Percentiles rank a stretch among this genome's conserved stretches.
Evolutionary conservation across 345 rosid species (phyloP).

Genomic region (Brassica nigra): DNA sequence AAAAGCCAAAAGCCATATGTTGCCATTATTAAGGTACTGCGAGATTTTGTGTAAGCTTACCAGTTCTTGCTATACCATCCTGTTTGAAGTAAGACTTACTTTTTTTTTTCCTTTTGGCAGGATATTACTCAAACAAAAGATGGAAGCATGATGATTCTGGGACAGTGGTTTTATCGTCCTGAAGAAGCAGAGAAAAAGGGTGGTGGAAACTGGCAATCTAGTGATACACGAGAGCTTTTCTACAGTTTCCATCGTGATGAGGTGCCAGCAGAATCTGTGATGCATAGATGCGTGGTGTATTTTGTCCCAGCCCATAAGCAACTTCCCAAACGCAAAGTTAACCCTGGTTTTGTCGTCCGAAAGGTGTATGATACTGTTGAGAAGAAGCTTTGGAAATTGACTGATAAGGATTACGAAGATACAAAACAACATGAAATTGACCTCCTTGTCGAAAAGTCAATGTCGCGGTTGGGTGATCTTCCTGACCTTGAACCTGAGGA

Average conservation of each 20-base stretch:
- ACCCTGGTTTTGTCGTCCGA: constrained; percentile 95
- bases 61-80: neutral
- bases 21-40: neutral
- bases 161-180: constrained; percentile 99
- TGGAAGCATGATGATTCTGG: constrained; percentile 78
- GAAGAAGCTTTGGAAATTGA: constrained; percentile 70
- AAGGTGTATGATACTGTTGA: constrained; percentile 82
- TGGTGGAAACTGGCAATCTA: constrained; percentile 89
- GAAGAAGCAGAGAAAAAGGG: constrained; percentile 95
- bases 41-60: neutral
- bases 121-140: constrained; percentile 69
- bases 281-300: constrained; percentile 93
- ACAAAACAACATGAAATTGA: constrained; percentile 72
- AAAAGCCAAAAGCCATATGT: neutral
- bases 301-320: constrained; percentile 89
- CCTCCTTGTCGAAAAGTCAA: constrained; percentile 74
- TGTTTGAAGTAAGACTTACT: neutral
- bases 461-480: constrained; percentile 64
- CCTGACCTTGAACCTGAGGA: constrained; percentile 61
- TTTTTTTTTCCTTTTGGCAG: constrained; percentile 38
- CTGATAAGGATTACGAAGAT: constrained; percentile 80
- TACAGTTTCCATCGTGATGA: constrained; percentile 89
- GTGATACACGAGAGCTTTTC: constrained; percentile 86
- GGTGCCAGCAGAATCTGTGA: constrained; percentile 96
- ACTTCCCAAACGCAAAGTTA: constrained; percentile 71